Conservation (phyloP, 192 early-diverging fungal species). For the Coemansia sp. region DNA sequence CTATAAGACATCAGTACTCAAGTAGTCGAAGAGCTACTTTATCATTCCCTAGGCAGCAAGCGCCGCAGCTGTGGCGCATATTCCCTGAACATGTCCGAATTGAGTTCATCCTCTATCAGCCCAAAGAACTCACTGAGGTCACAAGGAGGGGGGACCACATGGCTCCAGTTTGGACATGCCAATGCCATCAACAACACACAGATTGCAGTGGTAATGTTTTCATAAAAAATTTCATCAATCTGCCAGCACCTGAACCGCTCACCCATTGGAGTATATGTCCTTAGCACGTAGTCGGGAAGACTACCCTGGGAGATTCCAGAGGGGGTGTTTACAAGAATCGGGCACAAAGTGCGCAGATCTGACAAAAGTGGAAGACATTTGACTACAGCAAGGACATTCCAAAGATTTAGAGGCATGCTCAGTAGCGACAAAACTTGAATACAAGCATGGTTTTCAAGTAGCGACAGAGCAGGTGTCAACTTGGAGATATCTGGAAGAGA, state of each 20-base stretch:
- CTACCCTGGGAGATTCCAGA: not conserved
- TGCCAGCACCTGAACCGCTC: slow-evolving; percentile 1
- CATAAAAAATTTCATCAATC: not conserved
- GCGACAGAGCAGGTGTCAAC: not conserved
- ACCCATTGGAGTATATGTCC: not conserved
- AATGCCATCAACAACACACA: not conserved
- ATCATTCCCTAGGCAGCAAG: not conserved
- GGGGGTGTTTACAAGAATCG: not conserved
- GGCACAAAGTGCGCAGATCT: not conserved
- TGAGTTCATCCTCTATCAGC: not conserved
- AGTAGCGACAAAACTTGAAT: not conserved
- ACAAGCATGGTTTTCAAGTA: not conserved
- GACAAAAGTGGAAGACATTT: not conserved
- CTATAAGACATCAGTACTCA: not conserved
- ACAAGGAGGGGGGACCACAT: not conserved
- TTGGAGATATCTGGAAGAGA: not conserved
- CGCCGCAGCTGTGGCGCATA: not conserved
- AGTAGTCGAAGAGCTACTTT: not conserved
- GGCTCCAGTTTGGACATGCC: not conserved
- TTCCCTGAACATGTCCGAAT: not conserved
- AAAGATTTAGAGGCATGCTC: not conserved
- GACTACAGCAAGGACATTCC: not conserved
- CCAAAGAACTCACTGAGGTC: too few species aligned
- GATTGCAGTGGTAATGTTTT: not conserved
- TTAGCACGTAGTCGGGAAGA: not conserved